These are phyloP conservation scores for Candida tropicalis DNA, from an alignment of 1,139 yeast genomes.

Conservation along the genomic window DNA sequence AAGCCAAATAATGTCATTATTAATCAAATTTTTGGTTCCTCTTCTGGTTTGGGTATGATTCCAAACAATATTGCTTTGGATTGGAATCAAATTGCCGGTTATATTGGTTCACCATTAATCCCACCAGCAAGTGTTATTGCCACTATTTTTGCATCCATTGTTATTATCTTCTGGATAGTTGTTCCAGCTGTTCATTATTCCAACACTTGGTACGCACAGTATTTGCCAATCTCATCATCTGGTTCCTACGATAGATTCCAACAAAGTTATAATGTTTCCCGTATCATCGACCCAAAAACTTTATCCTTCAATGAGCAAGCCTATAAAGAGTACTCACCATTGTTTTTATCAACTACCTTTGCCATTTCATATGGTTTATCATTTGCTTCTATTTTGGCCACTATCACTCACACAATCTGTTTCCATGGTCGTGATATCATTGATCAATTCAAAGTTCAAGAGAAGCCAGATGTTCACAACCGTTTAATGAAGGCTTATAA, in stretches of 20 bases:
- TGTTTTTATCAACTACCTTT: conserved; percentile 65
- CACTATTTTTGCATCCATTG: conserved; percentile 50
- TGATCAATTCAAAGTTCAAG: conserved; percentile 44
- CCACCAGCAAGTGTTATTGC: conserved; percentile 64
- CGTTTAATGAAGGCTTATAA: conserved; percentile 60
- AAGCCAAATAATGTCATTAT: conserved; percentile 48
- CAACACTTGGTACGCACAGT: conserved; percentile 47
- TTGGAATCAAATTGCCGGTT: conserved; percentile 54
- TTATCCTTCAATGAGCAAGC: conserved; percentile 47
- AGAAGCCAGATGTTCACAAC: conserved; percentile 62
- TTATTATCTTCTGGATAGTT: conserved; percentile 44
- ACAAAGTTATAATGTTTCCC: conserved; percentile 35
- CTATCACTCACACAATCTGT: conserved; percentile 53
- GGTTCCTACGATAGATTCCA: conserved; percentile 43
- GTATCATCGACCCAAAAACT: conserved; percentile 40
- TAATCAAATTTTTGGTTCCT: conserved; percentile 63
- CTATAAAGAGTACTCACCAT: conserved; percentile 51
- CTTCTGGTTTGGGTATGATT: conserved; percentile 62
- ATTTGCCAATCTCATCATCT: conserved; percentile 45
- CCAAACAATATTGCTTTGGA: conserved; percentile 48
- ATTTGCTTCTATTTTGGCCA: conserved; percentile 65
- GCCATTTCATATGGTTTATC: conserved; percentile 63
- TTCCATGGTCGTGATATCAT: conserved; percentile 60
- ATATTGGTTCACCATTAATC: conserved; percentile 64
- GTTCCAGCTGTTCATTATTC: conserved; percentile 46